Evolutionary conservation across 2,329 filamentous ascomycete genomes (phyloP).

Genomic region (Microdochium nivale): DNA sequence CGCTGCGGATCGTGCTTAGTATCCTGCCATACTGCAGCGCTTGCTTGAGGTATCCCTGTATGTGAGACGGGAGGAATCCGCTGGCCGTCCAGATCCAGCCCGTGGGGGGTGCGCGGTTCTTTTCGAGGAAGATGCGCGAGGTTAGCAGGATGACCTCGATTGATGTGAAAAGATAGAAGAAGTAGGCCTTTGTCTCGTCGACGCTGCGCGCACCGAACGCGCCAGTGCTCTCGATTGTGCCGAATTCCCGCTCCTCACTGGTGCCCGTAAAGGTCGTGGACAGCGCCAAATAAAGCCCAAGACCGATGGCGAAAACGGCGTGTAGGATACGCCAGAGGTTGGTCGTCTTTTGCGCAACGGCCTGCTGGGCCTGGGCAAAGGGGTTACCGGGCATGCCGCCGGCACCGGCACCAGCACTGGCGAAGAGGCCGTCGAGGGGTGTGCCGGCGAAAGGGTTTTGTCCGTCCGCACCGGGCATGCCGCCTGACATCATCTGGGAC

Average conservation of each 20-base stretch:
- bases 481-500: constrained; percentile 57
- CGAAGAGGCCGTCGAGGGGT: constrained; percentile 15
- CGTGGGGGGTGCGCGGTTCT: constrained; percentile 43
- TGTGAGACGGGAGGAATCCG: constrained; percentile 57
- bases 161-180: constrained; percentile 77
- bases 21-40: constrained; percentile 61
- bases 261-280: constrained; percentile 62
- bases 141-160: constrained; percentile 66
- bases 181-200: constrained; percentile 34
- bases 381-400: constrained; percentile 21
- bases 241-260: constrained; percentile 45
- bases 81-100: constrained; percentile 57
- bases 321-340: constrained; percentile 67
- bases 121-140: constrained; percentile 62
- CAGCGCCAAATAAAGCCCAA: constrained; percentile 63
- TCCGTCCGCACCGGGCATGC: constrained; percentile 20
- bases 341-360: constrained; percentile 22
- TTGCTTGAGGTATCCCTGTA: constrained; percentile 52
- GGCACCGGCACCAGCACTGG: constrained; percentile 11
- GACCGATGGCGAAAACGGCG: constrained; percentile 58
- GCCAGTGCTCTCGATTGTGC: constrained; percentile 25
- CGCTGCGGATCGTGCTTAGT: constrained; percentile 60
- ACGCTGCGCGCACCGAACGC: constrained; percentile 14
- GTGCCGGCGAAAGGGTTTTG: constrained; percentile 24
- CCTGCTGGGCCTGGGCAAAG: constrained; percentile 20